phyloP scores from a whole-genome alignment of 371 early-diverging fungal genomes.

The Apophysomyces ossiformis region DNA sequence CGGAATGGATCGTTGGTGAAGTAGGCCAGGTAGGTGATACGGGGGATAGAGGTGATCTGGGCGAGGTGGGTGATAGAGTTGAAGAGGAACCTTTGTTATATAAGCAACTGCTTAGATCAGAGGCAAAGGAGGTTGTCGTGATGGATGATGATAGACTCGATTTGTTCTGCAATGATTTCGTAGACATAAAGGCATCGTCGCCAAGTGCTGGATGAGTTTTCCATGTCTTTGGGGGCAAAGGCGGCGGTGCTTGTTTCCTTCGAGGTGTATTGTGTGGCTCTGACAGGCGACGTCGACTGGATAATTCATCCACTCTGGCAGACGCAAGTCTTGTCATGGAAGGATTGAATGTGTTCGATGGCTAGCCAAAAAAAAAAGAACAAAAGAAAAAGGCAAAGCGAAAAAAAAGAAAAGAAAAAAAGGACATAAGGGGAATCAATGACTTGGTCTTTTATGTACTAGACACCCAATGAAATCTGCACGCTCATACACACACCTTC shows the following conservation, averaged over 20 bases:
- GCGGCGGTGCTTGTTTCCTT: neutral
- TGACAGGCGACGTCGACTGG: neutral
- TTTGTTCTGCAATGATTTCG: no score
- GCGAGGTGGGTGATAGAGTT: neutral
- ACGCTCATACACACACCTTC: neutral
- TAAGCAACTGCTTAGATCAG: neutral
- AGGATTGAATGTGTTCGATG: neutral
- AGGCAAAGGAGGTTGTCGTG: neutral
- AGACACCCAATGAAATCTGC: neutral
- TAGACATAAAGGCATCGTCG: no score
- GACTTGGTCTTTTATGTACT: constrained; percentile 2
- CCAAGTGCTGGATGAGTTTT: neutral
- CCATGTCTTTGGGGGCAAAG: constrained; percentile 1
- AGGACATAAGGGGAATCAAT: constrained; percentile 2
- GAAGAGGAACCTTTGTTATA: neutral
- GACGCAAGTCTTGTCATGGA: constrained; percentile 1
- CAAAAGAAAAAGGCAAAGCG: neutral
- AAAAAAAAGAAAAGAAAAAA: neutral
- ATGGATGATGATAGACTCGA: no score
- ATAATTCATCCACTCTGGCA: constrained; percentile 7
- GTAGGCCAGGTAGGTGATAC: neutral
- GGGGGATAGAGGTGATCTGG: neutral
- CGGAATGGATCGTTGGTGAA: no score
- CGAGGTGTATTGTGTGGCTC: neutral
- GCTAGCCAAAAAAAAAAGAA: neutral